Evolutionary conservation across 1,139 yeast genomes (phyloP).

Genomic region (Lodderomyces theae): DNA sequence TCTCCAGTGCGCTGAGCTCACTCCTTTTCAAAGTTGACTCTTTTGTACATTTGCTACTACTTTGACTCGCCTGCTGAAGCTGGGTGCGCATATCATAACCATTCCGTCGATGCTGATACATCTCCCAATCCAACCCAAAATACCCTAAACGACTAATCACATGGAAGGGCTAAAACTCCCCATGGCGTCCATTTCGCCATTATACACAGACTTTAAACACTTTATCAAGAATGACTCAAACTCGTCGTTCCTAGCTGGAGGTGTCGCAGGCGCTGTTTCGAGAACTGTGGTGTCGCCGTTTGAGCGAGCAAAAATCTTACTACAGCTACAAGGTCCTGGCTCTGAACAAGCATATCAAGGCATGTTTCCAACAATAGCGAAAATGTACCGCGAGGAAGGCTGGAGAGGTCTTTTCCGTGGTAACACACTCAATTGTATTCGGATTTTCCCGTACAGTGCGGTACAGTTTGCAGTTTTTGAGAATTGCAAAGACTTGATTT

Average conservation of each 20-base stretch:
- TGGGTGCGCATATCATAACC: no score
- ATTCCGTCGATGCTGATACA: not conserved
- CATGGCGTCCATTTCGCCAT: slow-evolving; percentile 5
- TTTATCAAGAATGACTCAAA: slow-evolving; percentile 47
- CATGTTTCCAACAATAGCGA: slow-evolving; percentile 67
- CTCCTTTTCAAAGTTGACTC: no score
- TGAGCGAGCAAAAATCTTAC: slow-evolving; percentile 87
- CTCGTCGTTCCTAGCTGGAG: slow-evolving; percentile 60
- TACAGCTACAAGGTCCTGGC: slow-evolving; percentile 86
- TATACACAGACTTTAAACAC: slow-evolving; percentile 19
- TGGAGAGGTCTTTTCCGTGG: slow-evolving; percentile 87
- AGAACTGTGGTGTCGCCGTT: slow-evolving; percentile 93
- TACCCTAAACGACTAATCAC: not conserved
- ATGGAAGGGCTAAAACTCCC: slow-evolving; percentile 12
- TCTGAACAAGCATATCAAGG: slow-evolving; percentile 63
- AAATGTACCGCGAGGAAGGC: slow-evolving; percentile 89
- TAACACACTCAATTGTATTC: slow-evolving; percentile 80
- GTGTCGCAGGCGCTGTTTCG: slow-evolving; percentile 86
- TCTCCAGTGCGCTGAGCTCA: no score
- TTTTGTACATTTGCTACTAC: no score
- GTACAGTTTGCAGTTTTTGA: slow-evolving; percentile 91
- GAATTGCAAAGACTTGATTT: slow-evolving; percentile 52
- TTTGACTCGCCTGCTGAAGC: no score
- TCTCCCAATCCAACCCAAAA: not conserved
- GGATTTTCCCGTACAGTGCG: slow-evolving; percentile 93